Base-by-base conservation (phyloP, 106 monocot genomes). In the Cymbidium sinense region DNA sequence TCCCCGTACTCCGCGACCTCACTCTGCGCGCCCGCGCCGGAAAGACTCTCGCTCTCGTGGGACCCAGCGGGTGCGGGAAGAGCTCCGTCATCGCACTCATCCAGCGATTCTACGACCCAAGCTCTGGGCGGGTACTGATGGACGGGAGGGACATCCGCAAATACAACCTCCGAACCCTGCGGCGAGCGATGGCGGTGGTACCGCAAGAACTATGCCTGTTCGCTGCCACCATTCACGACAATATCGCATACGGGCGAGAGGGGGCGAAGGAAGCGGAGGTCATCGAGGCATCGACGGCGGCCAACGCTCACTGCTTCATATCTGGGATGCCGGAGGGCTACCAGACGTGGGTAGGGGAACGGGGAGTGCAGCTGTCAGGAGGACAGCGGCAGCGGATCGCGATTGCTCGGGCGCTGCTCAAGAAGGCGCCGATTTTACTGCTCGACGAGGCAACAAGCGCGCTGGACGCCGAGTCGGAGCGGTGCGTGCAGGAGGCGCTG, bases 381-480 rank as follows among this genome's bases (percentile, higher is more conserved):
- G 98, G 98, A 15, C 98, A 98, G 86, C 72, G 94, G 78, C 98
- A 98, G 82, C 58, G 96, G 51, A 83, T 98, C 3, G 94, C 94
- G 19, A 86, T 98, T 11, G 96, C 96, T 11, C 73, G 98, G 31
- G 98, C 92, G 0, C 50, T 94, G 50, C 76, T 98, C 73, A 91
- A 80, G 86, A 84, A 86, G 71, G 88, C 98, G 47, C 76, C 80
- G 43, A 50, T 98, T 0, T 70, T 94, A 85, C 84, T 98, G 44
- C 86, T 94, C 13, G 98, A 98, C 81, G 98, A 98, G 85, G 94
- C 94, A 47, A 98, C 98, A 0, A 94, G 98, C 70, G 98, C 98
- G 17, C 77, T 98, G 5, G 98, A 98, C 76, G 88, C 90, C 6
- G 98, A 94, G 83, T 88, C 98, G 7, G 98, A 98, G 82, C 69